A percentile compares a stretch with the other conserved stretches of the same genome.
These are phyloP conservation scores for Amanita inopinata DNA, from an alignment of 768 basidiomycete genomes.

Conservation along the genomic window DNA sequence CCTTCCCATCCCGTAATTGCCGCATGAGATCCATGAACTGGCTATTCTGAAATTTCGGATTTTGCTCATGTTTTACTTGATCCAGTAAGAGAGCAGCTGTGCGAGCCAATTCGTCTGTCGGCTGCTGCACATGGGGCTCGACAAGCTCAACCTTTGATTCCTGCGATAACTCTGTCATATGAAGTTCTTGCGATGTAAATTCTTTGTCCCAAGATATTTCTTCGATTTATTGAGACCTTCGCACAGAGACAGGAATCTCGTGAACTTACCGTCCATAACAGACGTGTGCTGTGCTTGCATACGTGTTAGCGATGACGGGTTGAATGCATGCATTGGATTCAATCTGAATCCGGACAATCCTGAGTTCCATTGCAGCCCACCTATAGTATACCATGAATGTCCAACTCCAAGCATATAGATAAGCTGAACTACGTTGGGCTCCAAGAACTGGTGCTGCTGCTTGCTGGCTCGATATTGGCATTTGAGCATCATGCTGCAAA, in stretches of 20 bases:
- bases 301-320: conserved; percentile 20
- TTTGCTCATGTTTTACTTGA: conserved; percentile 63
- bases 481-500: neutral
- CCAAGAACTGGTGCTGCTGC: neutral
- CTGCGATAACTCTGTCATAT: conserved; percentile 18
- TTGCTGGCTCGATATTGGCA: neutral
- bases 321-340: conserved; percentile 28
- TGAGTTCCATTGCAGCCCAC: conserved; percentile 30
- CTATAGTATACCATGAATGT: no score
- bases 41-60: conserved; percentile 80
- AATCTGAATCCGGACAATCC: conserved; percentile 26
- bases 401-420: no score
- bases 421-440: neutral
- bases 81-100: conserved; percentile 74
- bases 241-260: neutral
- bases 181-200: conserved; percentile 48
- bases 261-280: conserved; percentile 34
- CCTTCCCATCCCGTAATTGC: conserved; percentile 69
- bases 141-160: conserved; percentile 12
- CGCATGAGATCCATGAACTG: conserved; percentile 82
- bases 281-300: conserved; percentile 18
- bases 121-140: conserved; percentile 17
- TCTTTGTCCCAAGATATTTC: conserved; percentile 55
- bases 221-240: conserved; percentile 13
- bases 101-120: conserved; percentile 66